Evolutionary conservation across 2,329 filamentous ascomycete species (phyloP).

Genomic region (Epichloe gansuensis): DNA sequence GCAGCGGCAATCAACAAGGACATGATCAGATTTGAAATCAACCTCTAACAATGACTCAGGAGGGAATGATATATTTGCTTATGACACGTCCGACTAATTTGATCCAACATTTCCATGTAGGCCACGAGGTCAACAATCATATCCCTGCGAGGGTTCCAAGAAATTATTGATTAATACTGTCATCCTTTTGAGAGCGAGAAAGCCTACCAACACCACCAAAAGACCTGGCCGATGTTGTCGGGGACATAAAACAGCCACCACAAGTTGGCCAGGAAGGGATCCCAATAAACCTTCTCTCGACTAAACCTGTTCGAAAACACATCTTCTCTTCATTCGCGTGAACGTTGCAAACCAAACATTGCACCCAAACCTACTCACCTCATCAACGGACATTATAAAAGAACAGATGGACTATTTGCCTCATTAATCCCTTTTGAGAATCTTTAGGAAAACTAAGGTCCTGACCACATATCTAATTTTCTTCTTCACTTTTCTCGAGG

Average conservation of each 20-base stretch:
- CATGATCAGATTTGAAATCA: no score
- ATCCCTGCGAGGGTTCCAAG: background rate
- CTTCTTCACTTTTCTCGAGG: slow-evolving; percentile 5
- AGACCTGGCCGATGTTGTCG: slow-evolving; percentile 11
- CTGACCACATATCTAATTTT: slow-evolving; percentile 17
- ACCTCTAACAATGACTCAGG: no score
- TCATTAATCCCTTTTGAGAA: slow-evolving; percentile 18
- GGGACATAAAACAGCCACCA: slow-evolving; percentile 12
- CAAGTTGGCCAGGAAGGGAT: background rate
- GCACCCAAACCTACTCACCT: slow-evolving; percentile 15
- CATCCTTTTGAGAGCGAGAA: slow-evolving; percentile 20
- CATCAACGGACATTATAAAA: slow-evolving; percentile 21
- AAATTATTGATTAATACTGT: slow-evolving; percentile 18
- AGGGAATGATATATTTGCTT: no score
- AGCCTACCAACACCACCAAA: slow-evolving; percentile 12
- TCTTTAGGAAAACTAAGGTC: slow-evolving; percentile 17
- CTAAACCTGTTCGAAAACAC: background rate
- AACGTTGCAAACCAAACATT: slow-evolving; percentile 8
- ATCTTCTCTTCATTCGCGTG: background rate
- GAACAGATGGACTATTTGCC: slow-evolving; percentile 23
- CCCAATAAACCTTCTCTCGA: background rate
- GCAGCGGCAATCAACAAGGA: no score
- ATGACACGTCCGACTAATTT: no score
- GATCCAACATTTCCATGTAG: no score
- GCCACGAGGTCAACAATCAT: background rate